A percentile compares a stretch with the other conserved stretches of the same genome.
phyloP scores from a whole-genome alignment of 345 rosid genomes.

The Physaria fendleri region DNA sequence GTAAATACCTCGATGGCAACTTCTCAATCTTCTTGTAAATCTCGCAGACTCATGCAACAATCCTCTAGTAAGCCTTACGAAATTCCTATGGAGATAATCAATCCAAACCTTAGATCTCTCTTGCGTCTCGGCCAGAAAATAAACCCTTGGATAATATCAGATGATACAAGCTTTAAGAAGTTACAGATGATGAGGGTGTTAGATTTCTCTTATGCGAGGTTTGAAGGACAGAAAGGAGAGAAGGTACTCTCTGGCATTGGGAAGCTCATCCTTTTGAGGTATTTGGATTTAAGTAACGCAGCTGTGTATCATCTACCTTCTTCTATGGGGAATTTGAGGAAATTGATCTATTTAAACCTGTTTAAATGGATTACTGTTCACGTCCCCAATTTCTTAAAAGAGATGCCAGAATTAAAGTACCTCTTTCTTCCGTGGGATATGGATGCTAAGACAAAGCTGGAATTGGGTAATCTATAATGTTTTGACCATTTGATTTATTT shows the following conservation, averaged over 20 bases:
- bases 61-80: background rate
- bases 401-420: conserved; percentile 12
- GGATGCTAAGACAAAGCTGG: background rate
- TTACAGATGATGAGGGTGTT: conserved; percentile 28
- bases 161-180: background rate
- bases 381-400: background rate
- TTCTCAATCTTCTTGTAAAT: background rate
- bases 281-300: background rate
- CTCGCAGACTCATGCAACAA: background rate
- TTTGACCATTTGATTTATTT: too few relatives aligned
- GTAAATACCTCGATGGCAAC: background rate
- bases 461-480: conserved; percentile 5
- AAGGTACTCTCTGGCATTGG: conserved; percentile 27
- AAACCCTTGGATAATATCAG: background rate
- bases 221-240: background rate
- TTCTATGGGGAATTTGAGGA: conserved; percentile 4
- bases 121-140: background rate
- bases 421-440: background rate
- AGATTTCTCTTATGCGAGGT: conserved; percentile 8
- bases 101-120: conserved; percentile 2
- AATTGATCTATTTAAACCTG: conserved; percentile 1
- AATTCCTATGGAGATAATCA: background rate
- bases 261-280: conserved; percentile 32
- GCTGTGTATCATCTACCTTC: background rate
- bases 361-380: background rate